Evolutionary conservation across 352 stramenopile genomes (phyloP).

Genomic region (Globisporangium abappressorium): DNA sequence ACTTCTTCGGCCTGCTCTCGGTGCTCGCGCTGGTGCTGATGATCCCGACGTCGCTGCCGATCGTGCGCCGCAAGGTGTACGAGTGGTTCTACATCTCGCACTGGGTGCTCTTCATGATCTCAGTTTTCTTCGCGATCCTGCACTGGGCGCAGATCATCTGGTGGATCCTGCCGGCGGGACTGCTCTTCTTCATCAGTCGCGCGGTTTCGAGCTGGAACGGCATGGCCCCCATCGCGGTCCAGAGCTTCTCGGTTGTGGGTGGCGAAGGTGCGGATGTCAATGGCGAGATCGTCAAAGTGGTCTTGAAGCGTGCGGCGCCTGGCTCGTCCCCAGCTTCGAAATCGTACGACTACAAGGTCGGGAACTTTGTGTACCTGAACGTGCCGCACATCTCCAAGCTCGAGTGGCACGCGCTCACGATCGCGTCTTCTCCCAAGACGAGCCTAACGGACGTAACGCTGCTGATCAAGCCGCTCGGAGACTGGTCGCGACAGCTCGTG

Average conservation of each 20-base stretch:
- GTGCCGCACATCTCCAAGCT: conserved; percentile 50
- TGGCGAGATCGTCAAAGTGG: conserved; percentile 41
- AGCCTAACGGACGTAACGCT: conserved; percentile 37
- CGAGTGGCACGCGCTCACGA: conserved; percentile 57
- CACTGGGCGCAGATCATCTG: conserved; percentile 60
- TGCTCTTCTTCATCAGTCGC: conserved; percentile 55
- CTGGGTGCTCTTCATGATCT: conserved; percentile 50
- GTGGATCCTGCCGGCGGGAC: conserved; percentile 48
- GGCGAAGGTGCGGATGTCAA: conserved; percentile 16
- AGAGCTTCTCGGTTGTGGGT: conserved; percentile 31
- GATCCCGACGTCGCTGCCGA: conserved; percentile 48
- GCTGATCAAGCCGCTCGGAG: conserved; percentile 48
- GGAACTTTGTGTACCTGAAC: conserved; percentile 57
- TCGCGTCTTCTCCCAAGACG: conserved; percentile 46
- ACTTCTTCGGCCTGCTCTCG: conserved; percentile 53
- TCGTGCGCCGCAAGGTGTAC: conserved; percentile 52
- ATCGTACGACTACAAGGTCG: conserved; percentile 47
- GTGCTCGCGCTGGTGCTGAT: conserved; percentile 49
- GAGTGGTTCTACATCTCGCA: conserved; percentile 61
- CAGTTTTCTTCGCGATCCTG: conserved; percentile 53
- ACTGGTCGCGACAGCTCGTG: conserved; percentile 43
- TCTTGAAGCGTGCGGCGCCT: conserved; percentile 33
- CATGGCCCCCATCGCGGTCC: conserved; percentile 36
- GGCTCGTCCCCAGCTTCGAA: conserved; percentile 26
- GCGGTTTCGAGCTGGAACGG: conserved; percentile 44